Evolutionary conservation across 495 filamentous ascomycete species (phyloP), one percentile per base, ranked within the genome.

Genomic region (Oleoguttula mirabilis): DNA sequence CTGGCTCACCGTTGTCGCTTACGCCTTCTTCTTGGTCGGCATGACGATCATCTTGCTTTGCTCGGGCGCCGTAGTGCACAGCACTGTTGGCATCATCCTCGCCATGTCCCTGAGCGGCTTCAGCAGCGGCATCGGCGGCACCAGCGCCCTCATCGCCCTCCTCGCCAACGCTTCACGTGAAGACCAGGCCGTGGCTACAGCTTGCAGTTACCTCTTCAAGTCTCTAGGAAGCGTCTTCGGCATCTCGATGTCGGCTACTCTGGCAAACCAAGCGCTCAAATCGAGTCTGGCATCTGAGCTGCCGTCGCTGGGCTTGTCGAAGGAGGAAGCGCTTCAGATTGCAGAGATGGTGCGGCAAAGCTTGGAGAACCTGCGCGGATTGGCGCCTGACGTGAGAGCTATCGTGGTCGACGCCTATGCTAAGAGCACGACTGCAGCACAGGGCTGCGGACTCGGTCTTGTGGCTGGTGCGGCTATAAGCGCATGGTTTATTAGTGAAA

Each of bases 191-290:
- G 70, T 92, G 2, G 79, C 78, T 2, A 88, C 84, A 10, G 86
- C 86, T 1, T 87, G 82, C 57, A 83, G 76, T 1, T 94, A 92
- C 58, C 72, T 92, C 2, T 94, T 94, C 68, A 77, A 86, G 3
- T 79, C 80, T 3, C 65, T 92, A 8, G 86, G 86, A n/a, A 77
- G 75, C 3, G 77, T 84, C 7, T 69, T 83, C 15, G 83, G 84
- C 7, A 59, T 92, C 27, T 79, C 79, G 17, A 55, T 84, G 19
- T 70, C 75, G 11, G 73, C 82, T 0, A 86, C 80, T 2, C 68
- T 85, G 12, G 70, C 85, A 14, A 86, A 94, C 56, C 77, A 82
- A 46, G 65, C 66, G 10, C 65, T 94, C 17, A 69, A 82, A 4
- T 60, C 55, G 2, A 64, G 71, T 24, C 63, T 92, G n/a, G 59